Percentiles rank a stretch among this genome's conserved stretches.
Conservation (phyloP, 495 filamentous ascomycete species). For the Tuber umbilicatum region DNA sequence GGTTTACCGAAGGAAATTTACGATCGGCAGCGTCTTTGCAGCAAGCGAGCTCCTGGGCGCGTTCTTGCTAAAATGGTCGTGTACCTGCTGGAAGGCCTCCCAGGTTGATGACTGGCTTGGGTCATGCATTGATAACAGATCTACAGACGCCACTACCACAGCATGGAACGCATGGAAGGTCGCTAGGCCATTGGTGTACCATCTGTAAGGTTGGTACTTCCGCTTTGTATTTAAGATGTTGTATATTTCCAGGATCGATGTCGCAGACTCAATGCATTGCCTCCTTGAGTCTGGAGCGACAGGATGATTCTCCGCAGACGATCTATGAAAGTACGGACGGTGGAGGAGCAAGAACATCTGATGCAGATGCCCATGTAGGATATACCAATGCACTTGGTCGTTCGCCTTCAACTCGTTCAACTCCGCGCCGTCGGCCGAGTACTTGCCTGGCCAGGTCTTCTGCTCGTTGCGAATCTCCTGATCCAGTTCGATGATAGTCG, state of each 20-base stretch:
- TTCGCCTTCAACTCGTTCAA: background rate
- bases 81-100: background rate
- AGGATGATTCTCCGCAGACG: background rate
- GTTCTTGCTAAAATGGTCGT: background rate
- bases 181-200: slow-evolving; percentile 47
- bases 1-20: background rate
- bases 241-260: slow-evolving; percentile 44
- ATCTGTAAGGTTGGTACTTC: slow-evolving; percentile 46
- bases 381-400: slow-evolving; percentile 44
- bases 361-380: slow-evolving; percentile 47
- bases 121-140: background rate
- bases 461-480: slow-evolving; percentile 44
- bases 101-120: background rate
- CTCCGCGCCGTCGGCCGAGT: slow-evolving; percentile 35
- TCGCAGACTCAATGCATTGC: slow-evolving; percentile 46
- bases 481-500: slow-evolving; percentile 42
- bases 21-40: background rate
- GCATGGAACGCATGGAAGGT: slow-evolving; percentile 43
- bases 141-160: background rate
- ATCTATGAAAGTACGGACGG: slow-evolving; percentile 43
- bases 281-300: slow-evolving; percentile 35
- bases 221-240: slow-evolving; percentile 40
- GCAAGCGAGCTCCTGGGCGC: background rate
- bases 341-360: slow-evolving; percentile 47
- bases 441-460: slow-evolving; percentile 45